phyloP scores from a whole-genome alignment of 2,329 filamentous ascomycete genomes.

The Alternaria sp. region DNA sequence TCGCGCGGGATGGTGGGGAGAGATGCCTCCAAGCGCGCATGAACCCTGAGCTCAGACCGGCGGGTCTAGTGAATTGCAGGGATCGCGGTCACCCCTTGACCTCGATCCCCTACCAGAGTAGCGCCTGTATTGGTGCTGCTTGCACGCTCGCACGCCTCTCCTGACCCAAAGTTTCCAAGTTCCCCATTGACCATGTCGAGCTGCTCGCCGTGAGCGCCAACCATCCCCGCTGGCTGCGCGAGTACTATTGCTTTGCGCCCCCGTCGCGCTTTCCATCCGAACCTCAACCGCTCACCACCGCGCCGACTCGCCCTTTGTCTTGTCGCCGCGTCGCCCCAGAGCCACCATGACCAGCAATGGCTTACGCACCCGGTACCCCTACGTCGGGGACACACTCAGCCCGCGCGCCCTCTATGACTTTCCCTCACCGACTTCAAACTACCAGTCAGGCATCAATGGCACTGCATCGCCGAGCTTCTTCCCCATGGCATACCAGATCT shows the following conservation, averaged over 20 bases:
- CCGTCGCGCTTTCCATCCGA: slow-evolving; percentile 29
- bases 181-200: slow-evolving; percentile 28
- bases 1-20: slow-evolving; percentile 12
- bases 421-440: slow-evolving; percentile 50
- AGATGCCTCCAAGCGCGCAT: slow-evolving; percentile 16
- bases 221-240: slow-evolving; percentile 36
- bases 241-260: slow-evolving; percentile 15
- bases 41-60: slow-evolving; percentile 10
- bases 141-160: not conserved
- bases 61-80: slow-evolving; percentile 6
- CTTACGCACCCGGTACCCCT: slow-evolving; percentile 48
- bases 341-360: slow-evolving; percentile 44
- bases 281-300: slow-evolving; percentile 33
- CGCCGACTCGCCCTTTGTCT: not conserved
- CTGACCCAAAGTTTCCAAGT: not conserved
- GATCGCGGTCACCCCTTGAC: not conserved
- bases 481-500: slow-evolving; percentile 49
- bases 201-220: slow-evolving; percentile 39
- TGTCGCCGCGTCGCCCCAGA: slow-evolving; percentile 13
- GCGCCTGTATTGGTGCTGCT: slow-evolving; percentile 1
- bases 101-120: slow-evolving; percentile 19
- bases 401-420: slow-evolving; percentile 47
- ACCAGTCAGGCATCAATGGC: slow-evolving; percentile 43
- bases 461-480: slow-evolving; percentile 46
- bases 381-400: slow-evolving; percentile 41